Conservation (phyloP, 2,329 filamentous ascomycete species). For the Colletotrichum godetiae region DNA sequence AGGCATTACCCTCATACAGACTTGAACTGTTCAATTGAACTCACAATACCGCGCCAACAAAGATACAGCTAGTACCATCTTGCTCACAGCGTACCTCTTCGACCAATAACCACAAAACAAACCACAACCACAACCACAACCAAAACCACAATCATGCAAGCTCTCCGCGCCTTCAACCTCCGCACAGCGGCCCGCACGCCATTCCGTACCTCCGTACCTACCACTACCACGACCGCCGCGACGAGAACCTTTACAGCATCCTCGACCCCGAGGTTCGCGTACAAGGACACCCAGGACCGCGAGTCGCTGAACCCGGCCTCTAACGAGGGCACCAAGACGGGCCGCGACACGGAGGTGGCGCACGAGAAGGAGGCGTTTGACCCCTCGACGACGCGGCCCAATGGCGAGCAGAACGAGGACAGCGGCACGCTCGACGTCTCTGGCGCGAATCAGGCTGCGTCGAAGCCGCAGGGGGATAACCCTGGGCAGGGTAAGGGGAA, state of each 20-base stretch:
- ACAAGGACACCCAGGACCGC: slow-evolving; percentile 67
- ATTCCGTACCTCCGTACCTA: not conserved
- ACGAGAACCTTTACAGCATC: slow-evolving; percentile 49
- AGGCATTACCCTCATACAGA: too few species aligned
- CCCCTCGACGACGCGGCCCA: slow-evolving; percentile 74
- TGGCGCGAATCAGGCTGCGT: slow-evolving; percentile 58
- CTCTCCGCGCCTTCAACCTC: slow-evolving; percentile 18
- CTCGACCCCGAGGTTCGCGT: slow-evolving; percentile 44
- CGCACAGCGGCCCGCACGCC: not conserved
- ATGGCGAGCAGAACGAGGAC: slow-evolving; percentile 60
- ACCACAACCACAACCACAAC: not conserved
- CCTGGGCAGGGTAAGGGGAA: slow-evolving; percentile 41
- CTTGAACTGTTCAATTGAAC: not conserved
- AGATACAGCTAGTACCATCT: not conserved
- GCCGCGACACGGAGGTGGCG: slow-evolving; percentile 69
- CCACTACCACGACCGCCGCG: slow-evolving; percentile 21
- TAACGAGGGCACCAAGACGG: slow-evolving; percentile 76
- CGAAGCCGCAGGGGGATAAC: slow-evolving; percentile 51
- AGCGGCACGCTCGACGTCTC: slow-evolving; percentile 53
- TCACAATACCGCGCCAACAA: not conserved
- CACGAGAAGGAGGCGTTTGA: slow-evolving; percentile 74
- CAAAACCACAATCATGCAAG: slow-evolving; percentile 23
- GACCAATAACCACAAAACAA: not conserved
- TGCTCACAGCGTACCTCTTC: not conserved
- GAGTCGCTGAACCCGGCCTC: slow-evolving; percentile 72